Base-by-base conservation (phyloP, 352 stramenopile genomes). In the Phytopythium vexans region DNA sequence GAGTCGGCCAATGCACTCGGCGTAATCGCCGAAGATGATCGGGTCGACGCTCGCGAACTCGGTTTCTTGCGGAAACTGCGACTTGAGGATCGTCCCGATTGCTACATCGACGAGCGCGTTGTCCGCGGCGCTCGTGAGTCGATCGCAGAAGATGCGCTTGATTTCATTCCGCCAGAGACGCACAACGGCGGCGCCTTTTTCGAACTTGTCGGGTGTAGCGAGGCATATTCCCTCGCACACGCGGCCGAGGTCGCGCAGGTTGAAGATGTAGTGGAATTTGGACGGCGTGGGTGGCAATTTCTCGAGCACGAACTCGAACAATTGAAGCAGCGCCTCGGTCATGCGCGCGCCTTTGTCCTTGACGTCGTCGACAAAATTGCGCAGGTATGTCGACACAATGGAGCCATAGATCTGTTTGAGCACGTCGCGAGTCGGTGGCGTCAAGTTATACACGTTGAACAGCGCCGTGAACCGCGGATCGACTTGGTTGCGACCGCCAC, bases 231-330 rank as follows among this genome's bases (percentile, higher is more conserved):
- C 95, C 68, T 98, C 92, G 43, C 92, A 98, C 2, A 98, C 92
- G 8, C 95, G 83, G 0, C 86, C 92, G 11, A 98, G 65, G 54
- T 98, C 95, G 0, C 95, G 81, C n/a, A 98, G 68, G 41, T 98
- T 98, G 66, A 98, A 98, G 48, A 98, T 98, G 66, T 98, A 98
- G 65, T 98, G 94, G 50, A 98, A 98, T 57, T 98, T 98, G 36
- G 87, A 95, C 16, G 93, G 94, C 11, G 94, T 98, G 0, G 94
- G 91, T 5, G 91, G 93, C 9, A 98, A 64, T 47, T 92, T 94
- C 36, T 98, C 89, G 1, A 97, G 49, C 9, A 93, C 89, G 42
- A 93, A 90, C 40, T 94, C 75, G 53, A 97, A 98, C 21, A 98
- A 79, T 5, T 78, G 64, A 7, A 98, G 66, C 6, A 95, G 83